Conservation (phyloP, 31 red algal species). For the Odonthalia washingtoniensis region DNA sequence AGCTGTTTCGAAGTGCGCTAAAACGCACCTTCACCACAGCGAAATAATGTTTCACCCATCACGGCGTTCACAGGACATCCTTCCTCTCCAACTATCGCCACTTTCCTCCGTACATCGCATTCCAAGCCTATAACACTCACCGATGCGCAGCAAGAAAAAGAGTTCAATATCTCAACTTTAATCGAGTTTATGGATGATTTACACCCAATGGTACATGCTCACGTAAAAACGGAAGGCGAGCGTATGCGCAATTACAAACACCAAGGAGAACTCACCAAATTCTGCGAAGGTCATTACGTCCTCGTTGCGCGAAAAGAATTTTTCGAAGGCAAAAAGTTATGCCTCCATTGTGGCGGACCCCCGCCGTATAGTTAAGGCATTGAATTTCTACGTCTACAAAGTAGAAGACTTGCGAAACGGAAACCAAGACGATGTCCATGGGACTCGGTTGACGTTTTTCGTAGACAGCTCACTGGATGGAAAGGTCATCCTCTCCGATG, state of each 20-base stretch:
- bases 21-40: constrained; percentile 5
- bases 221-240: too few species aligned
- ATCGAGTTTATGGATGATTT: too few species aligned
- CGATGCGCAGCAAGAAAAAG: too few species aligned
- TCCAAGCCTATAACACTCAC: not conserved
- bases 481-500: not conserved
- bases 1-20: too few species aligned
- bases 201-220: too few species aligned
- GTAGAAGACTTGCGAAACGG: not conserved
- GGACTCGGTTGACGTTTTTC: not conserved
- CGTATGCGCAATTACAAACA: too few species aligned
- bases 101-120: not conserved
- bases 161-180: too few species aligned
- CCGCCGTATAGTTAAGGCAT: not conserved
- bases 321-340: too few species aligned
- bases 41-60: constrained; percentile 5
- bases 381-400: not conserved
- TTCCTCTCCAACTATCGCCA: not conserved
- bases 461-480: not conserved
- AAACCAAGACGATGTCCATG: not conserved
- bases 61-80: constrained; percentile 1
- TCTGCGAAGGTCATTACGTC: not conserved
- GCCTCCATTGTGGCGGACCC: not conserved
- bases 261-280: too few species aligned
- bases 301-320: not conserved